Evolutionary conservation across 2,329 filamentous ascomycete species (phyloP), one percentile per base, ranked within the genome.

Genomic region (Ophiostoma novo-ulmi): DNA sequence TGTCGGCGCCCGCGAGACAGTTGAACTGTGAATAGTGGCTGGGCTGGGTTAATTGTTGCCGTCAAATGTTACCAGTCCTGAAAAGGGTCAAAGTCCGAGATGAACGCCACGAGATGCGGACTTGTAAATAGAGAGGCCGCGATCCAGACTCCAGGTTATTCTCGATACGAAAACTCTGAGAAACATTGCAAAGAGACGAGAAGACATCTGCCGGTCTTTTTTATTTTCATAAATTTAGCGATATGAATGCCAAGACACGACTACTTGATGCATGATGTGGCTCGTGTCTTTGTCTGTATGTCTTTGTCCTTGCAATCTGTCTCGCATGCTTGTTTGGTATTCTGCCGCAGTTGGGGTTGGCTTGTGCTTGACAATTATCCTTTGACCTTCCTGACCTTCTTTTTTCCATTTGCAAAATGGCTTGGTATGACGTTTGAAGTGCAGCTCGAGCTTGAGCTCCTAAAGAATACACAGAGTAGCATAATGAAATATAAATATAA

Each of bases 21-120:
- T 58, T 5, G 22, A 58, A 3, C n/a, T 22, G 8, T 26, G n/a
- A 22, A 26, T 14, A 22, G n/a, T 58, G n/a, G 52, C 52, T 17
- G 13, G 55, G 58, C 58, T 63, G 58, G 58, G 58, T 63, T 63
- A 63, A 35, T 36, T 31, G 58, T 22, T 63, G 58, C n/a, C 35
- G 26, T 26, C 13, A 35, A 17, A 17, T 63, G 58, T 35, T 26
- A 35, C 58, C 58, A 63, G 58, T 31, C 58, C 26, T 63, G 26
- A 63, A 63, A 63, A 63, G 58, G 58, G 58, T 20, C 58, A 63
- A 63, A 17, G 58, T 17, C 58, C 58, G 58, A 63, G 52, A 58
- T 58, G 22, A 58, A 22, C n/a, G 52, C 52, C 52, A 26, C 52
- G 52, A 58, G 44, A 48, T 39, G 38, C 38, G 11, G 3, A 10